Conservation (phyloP, 2,329 filamentous ascomycete species). For the Paecilomyces fulvus region DNA sequence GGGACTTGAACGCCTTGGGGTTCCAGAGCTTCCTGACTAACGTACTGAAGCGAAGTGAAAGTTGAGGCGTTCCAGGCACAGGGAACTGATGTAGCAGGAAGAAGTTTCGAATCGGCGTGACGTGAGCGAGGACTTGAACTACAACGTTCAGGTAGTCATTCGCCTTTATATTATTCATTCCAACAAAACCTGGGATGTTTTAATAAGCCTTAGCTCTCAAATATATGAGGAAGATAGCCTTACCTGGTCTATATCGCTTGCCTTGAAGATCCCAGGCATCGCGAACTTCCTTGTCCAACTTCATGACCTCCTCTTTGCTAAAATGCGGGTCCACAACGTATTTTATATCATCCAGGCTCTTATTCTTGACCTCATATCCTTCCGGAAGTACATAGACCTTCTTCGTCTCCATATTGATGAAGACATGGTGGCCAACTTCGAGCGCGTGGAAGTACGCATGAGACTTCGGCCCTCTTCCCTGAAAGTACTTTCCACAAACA, state of each 20-base stretch:
- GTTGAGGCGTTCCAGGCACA: conserved; percentile 56
- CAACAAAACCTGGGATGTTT: conserved; percentile 60
- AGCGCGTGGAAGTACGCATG: conserved; percentile 97
- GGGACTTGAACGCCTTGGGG: conserved; percentile 85
- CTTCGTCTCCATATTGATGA: conserved; percentile 77
- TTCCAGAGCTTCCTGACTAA: conserved; percentile 98
- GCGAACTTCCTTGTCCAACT: conserved; percentile 58
- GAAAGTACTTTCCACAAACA: conserved; percentile 95
- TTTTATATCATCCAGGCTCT: conserved; percentile 94
- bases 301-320: conserved; percentile 67
- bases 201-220: conserved; percentile 2
- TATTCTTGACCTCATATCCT: conserved; percentile 92
- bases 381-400: conserved; percentile 60
- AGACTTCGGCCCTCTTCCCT: conserved; percentile 85
- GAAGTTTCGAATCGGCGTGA: conserved; percentile 81
- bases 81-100: conserved; percentile 79
- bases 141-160: conserved; percentile 98
- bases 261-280: conserved; percentile 68
- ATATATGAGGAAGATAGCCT: conserved; percentile 3
- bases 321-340: conserved; percentile 91
- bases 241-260: conserved; percentile 74
- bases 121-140: conserved; percentile 83
- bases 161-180: conserved; percentile 99
- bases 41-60: conserved; percentile 80
- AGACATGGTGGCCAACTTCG: conserved; percentile 92